phyloP scores from a whole-genome alignment of 2,329 filamentous ascomycete species.

The Aspergillus bombycis region DNA sequence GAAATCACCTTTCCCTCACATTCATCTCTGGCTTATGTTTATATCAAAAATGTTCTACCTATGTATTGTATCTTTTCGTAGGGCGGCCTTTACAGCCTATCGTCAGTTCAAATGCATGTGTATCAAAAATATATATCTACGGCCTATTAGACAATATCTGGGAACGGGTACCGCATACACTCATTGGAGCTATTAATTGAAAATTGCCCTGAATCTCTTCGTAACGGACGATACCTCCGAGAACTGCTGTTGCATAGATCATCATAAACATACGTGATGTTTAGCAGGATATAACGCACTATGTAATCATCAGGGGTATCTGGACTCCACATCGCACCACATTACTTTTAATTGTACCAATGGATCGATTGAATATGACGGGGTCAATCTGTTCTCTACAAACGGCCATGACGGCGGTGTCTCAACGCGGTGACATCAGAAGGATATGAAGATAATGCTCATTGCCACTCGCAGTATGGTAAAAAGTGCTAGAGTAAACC shows the following conservation, averaged over 20 bases:
- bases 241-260: rapidly evolving
- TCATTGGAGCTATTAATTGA: rapidly evolving
- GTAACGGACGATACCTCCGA: rapidly evolving
- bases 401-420: neutral
- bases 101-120: no score
- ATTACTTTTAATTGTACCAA: neutral
- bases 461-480: neutral
- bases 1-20: no score
- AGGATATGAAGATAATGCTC: neutral
- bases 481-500: neutral
- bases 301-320: neutral
- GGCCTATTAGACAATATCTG: rapidly evolving
- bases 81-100: no score
- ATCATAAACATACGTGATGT: neutral
- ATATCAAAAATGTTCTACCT: no score
- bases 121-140: no score
- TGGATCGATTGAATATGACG: neutral
- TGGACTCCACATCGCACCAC: neutral
- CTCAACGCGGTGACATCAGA: neutral
- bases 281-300: neutral
- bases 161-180: no score
- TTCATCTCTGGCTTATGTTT: no score
- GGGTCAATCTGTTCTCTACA: neutral
- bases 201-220: neutral
- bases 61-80: no score